Base-by-base conservation (phyloP, 2,329 filamentous ascomycete species). In the Grosmannia serpens region DNA sequence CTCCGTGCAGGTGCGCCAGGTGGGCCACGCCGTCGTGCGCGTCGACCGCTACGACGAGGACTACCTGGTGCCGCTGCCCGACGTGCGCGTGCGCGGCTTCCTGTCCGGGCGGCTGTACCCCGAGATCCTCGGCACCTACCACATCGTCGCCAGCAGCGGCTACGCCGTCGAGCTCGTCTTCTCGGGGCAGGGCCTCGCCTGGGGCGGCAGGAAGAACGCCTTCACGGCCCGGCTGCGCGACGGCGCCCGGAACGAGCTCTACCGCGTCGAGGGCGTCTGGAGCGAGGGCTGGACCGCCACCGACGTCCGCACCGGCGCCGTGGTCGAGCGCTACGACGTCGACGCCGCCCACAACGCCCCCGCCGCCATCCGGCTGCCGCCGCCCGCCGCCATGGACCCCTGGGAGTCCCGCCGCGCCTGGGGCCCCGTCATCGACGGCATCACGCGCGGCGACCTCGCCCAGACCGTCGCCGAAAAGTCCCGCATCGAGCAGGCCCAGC, bases 361-460 rank as follows among this genome's bases (percentile, higher is more conserved):
- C 0, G 68, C 66, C 13, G 65, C 68, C 8, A 67, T 76, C 33
- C 68, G 69, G 3, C 64, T 75, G 1, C 65, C 64, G 3, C 80
- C 85, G 0, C 66, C 88, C 9, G 83, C 87, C 46, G 70, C 86
- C 59, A 89, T 95, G 72, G 88, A 92, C 63, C 80, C 87, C 1
- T 85, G 89, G 67, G 91, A 96, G 74, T 88, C 87, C 10, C 80
- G 90, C 13, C 80, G 83, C 46, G 91, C 91, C 1, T 96, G 91
- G 91, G 76, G 76, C 35, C 86, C 86, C 62, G 90, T 96, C 3
- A 85, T 88, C 0, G 76, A 79, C 3, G 88, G 84, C 27, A 87
- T 96, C 59, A 72, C 76, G n/a, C 77, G 76, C 60, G 87, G 87
- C 27, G 86, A 96, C 67, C 87, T 92, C 79, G 83, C 90, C 58